Evolutionary conservation across 768 basidiomycete genomes (phyloP), one percentile per base, ranked within the genome.

Genomic region (Clavulina sp.): DNA sequence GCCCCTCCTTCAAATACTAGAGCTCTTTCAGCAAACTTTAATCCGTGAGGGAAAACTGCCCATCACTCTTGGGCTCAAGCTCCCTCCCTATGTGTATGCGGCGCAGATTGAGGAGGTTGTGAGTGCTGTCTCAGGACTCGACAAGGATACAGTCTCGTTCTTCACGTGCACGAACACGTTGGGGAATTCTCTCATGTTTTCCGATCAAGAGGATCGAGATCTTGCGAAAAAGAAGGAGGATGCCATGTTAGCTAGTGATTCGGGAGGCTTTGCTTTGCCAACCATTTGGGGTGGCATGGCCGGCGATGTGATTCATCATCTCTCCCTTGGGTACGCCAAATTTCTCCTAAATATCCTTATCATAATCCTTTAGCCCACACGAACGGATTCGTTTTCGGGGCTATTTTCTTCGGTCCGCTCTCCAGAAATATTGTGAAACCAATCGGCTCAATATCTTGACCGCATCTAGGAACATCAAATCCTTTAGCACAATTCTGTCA

Each of bases 161-260:
- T 60, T 88, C 59, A 81, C 81, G 9, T 79, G 81, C 60, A 85
- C 81, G 24, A 87, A 88, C 60, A 87, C 84, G 2, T 70, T 89
- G 18, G 85, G 85, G 24, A 77, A 74, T 52, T 69, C 75, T 30
- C 64, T 88, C 48, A 64, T 80, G 32, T 82, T 82, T 57, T 58
- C 69, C 1, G 76, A 79, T 21, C 77, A 82, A 64, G 65, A 68
- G 5, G n/a, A n/a, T n/a, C n/a, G n/a, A n/a, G n/a, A n/a, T n/a
- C n/a, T n/a, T n/a, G n/a, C n/a, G n/a, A n/a, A n/a, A n/a, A n/a
- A n/a, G n/a, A n/a, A n/a, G n/a, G n/a, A n/a, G n/a, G n/a, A n/a
- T n/a, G 57, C 56, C 1, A 55, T 0, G 6, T 13, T 4, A 3
- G 52, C 5, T 48, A 48, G 5, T 57, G 57, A 13, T 50, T 52